Percentiles rank a stretch among this genome's conserved stretches.
These are phyloP conservation scores for Irpex sp. DNA, from an alignment of 1,284 basidiomycete species.

Conservation along the genomic window DNA sequence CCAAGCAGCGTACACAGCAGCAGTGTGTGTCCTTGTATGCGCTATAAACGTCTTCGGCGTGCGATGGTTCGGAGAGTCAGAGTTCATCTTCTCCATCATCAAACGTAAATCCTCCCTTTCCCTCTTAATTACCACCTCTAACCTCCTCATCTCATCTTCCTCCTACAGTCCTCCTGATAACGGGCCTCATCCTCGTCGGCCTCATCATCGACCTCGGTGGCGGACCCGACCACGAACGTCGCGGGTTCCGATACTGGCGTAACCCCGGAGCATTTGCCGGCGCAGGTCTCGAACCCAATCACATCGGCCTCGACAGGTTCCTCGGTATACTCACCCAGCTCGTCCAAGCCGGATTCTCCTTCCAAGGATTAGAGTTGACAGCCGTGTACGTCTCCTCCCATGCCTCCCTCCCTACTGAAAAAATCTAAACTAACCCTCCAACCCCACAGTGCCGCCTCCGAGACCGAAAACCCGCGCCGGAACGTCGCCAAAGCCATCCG, in stretches of 20 bases:
- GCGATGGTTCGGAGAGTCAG: constrained; percentile 45
- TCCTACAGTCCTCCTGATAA: constrained; percentile 48
- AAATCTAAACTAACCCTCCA: neutral
- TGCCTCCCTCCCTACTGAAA: neutral
- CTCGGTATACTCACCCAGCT: constrained; percentile 66
- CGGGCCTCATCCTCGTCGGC: constrained; percentile 59
- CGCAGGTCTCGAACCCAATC: constrained; percentile 41
- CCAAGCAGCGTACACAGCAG: constrained; percentile 60
- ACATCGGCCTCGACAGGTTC: constrained; percentile 52
- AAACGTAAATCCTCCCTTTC: constrained; percentile 40
- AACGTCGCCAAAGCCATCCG: constrained; percentile 80
- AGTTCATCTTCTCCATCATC: constrained; percentile 62
- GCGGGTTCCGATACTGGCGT: constrained; percentile 74
- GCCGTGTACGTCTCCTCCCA: constrained; percentile 52
- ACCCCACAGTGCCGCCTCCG: constrained; percentile 58
- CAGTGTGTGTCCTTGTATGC: constrained; percentile 57
- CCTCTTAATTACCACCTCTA: neutral
- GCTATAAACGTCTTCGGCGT: constrained; percentile 79
- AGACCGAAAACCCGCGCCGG: constrained; percentile 71
- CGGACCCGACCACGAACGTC: constrained; percentile 51
- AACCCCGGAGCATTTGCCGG: constrained; percentile 59
- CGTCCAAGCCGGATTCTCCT: constrained; percentile 81
- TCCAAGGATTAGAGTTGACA: constrained; percentile 82
- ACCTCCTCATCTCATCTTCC: neutral
- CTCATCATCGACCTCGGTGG: constrained; percentile 73